phyloP scores from a whole-genome alignment of 768 basidiomycete genomes.

The Cyclocybe aegerita region DNA sequence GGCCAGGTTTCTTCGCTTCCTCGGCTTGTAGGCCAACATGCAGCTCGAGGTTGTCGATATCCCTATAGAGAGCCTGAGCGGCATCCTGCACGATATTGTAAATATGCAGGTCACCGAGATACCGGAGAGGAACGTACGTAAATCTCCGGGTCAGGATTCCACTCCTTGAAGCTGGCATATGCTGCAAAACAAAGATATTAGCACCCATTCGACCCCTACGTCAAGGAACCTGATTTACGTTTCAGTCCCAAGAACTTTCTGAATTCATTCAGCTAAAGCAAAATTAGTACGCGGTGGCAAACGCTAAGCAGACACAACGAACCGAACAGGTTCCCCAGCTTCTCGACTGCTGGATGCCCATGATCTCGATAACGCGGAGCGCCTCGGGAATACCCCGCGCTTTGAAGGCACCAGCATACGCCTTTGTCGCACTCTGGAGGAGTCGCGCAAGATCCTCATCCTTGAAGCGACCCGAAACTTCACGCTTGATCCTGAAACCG shows the following conservation, averaged over 20 bases:
- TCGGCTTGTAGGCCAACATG: slow-evolving; percentile 77
- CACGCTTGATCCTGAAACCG: slow-evolving; percentile 45
- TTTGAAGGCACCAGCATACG: slow-evolving; percentile 59
- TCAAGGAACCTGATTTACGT: slow-evolving; percentile 37
- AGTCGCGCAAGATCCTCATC: slow-evolving; percentile 64
- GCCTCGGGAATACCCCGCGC: slow-evolving; percentile 70
- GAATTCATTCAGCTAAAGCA: slow-evolving; percentile 63
- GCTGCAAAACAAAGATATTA: slow-evolving; percentile 34
- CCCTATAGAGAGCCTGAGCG: slow-evolving; percentile 63
- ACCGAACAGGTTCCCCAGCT: slow-evolving; percentile 75
- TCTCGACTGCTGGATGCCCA: slow-evolving; percentile 67
- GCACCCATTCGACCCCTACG: background rate
- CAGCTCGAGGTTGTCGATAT: slow-evolving; percentile 80
- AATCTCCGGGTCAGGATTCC: slow-evolving; percentile 65
- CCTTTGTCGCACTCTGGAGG: slow-evolving; percentile 60
- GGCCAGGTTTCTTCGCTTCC: slow-evolving; percentile 58
- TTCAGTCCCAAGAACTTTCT: slow-evolving; percentile 69
- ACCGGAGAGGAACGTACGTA: slow-evolving; percentile 34
- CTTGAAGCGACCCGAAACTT: slow-evolving; percentile 51
- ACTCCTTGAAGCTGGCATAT: slow-evolving; percentile 64
- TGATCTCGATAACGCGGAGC: slow-evolving; percentile 65
- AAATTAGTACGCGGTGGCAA: slow-evolving; percentile 3
- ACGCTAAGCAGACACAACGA: slow-evolving; percentile 19
- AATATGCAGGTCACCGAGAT: background rate
- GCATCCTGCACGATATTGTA: slow-evolving; percentile 39